Base-by-base conservation (phyloP, 192 early-diverging fungal genomes). In the Coemansia sp. region DNA sequence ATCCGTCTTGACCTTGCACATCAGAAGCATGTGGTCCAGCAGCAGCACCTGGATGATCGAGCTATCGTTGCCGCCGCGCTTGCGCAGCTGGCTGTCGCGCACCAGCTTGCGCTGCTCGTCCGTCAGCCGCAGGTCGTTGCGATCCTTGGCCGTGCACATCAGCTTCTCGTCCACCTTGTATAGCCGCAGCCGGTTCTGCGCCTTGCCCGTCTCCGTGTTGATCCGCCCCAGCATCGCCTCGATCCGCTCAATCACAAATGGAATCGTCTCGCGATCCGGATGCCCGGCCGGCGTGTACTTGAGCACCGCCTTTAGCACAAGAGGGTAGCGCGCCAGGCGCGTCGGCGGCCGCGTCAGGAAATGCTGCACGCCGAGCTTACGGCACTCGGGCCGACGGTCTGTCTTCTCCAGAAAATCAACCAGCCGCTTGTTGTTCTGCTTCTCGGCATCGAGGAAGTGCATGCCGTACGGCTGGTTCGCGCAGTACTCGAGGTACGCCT, bases 341-440 rank as follows among this genome's bases (percentile, higher is more conserved):
- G 92, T 90, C 0, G 90, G 90, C 12, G 95, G 95, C 14, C 91
- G 84, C 1, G 86, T 88, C 52, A 96, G 64, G 72, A 95, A 96
- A 53, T 89, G 89, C 76, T 93, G 88, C 21, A 94, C 67, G 46
- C 89, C 86, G 34, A 96, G 72, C 57, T 90, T 93, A 27, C 92
- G 81, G 57, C 86, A 87, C 69, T 90, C 86, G 14, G 93, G 89
- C 12, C 70, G 64, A 15, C 88, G 82, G 51, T 91, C 88, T 4
- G 85, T 85, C 66, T 87, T 81, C 69, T 93, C 84, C 15, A 97
- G 80, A 73, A 96, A 94, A 49, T 84, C 83, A 30, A 72, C 82
- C 55, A 96, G 87, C 30, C 62, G 77, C 14, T 47, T 42, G 46
- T 93, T 93, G 27, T 55, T 71, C 25, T 77, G 75, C 61, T 84